Base-by-base conservation (phyloP, 202 grass and related monocot species). In the Eragrostis tef region DNA sequence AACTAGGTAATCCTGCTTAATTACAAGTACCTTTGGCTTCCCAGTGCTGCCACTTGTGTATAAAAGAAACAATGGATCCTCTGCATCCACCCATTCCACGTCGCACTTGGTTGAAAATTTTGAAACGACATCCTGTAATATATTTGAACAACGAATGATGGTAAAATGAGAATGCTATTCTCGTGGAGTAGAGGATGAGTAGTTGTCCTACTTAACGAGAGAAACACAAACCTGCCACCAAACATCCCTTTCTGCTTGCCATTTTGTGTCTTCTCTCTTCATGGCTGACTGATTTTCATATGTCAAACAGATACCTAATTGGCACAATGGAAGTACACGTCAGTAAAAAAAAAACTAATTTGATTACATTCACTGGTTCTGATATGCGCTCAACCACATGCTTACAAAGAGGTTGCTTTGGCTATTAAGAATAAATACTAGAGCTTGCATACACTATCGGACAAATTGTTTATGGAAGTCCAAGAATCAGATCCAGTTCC, bases 21-120 rank as follows among this genome's bases (percentile, higher is more conserved):
- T 5, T 79, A 81, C 56, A 91, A 81, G 25, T 74, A 98, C 96
- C 96, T 98, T 98, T 67, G 96, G 96, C 58, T 93, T 98, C 62
- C 96, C 96, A 64, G 96, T 98, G 86, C 96, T 98, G 20, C 96
- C 96, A 95, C 96, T 98, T 16, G 96, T 98, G 49, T 98, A 98
- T 15, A 98, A 72, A 78, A 98, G 92, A 90, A 98, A 98, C 50
- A 98, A 84, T 64, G 95, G 88, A 90, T 98, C 96, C 85, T 98
- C 92, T 86, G 96, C 92, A 90, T 98, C 96, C 81, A 98, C 88
- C 96, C 96, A 98, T 86, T 98, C 90, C 48, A 98, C 87, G 71
- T 91, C 83, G 44, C 96, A 98, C 60, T 93, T 95, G 45, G 83
- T 85, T 66, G 87, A 71, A 81, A 98, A 95, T 71, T 81, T 84